phyloP scores from a whole-genome alignment of 2,329 filamentous ascomycete species.

The Aspergillus tubingensis region DNA sequence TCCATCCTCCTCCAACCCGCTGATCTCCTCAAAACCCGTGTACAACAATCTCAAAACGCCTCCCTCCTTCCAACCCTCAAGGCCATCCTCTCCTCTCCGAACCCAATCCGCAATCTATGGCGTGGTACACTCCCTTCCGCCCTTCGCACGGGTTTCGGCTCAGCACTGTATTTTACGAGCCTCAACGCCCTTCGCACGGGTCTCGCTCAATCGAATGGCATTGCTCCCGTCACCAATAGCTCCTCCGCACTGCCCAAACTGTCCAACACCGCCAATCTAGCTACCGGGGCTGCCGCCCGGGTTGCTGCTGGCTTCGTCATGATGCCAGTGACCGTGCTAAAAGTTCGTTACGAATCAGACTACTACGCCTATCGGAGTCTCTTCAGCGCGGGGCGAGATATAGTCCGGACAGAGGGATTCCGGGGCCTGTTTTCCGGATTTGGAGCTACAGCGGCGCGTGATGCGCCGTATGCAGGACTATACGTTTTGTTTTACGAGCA shows the following conservation, averaged over 20 bases:
- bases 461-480: slow-evolving; percentile 94
- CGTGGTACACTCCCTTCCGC: slow-evolving; percentile 88
- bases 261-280: slow-evolving; percentile 79
- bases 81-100: slow-evolving; percentile 66
- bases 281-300: slow-evolving; percentile 79
- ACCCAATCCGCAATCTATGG: slow-evolving; percentile 78
- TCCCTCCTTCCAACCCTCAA: slow-evolving; percentile 70
- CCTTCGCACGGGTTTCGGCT: slow-evolving; percentile 89
- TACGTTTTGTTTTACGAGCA: slow-evolving; percentile 93
- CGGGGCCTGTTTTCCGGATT: slow-evolving; percentile 92
- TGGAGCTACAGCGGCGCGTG: slow-evolving; percentile 86
- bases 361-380: slow-evolving; percentile 82
- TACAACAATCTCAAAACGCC: slow-evolving; percentile 77
- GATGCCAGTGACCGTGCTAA: slow-evolving; percentile 95
- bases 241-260: slow-evolving; percentile 80
- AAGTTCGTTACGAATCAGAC: slow-evolving; percentile 91
- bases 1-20: slow-evolving; percentile 91
- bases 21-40: slow-evolving; percentile 92
- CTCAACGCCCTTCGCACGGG: slow-evolving; percentile 80
- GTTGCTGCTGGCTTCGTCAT: slow-evolving; percentile 85
- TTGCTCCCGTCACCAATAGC: slow-evolving; percentile 27
- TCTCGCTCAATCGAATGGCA: slow-evolving; percentile 51
- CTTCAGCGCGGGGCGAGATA: slow-evolving; percentile 70
- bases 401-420: slow-evolving; percentile 70
- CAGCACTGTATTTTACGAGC: slow-evolving; percentile 88